Evolutionary conservation across 139 green algal genomes (phyloP), one percentile per base, ranked within the genome.

Genomic region (Chlorella sp.): DNA sequence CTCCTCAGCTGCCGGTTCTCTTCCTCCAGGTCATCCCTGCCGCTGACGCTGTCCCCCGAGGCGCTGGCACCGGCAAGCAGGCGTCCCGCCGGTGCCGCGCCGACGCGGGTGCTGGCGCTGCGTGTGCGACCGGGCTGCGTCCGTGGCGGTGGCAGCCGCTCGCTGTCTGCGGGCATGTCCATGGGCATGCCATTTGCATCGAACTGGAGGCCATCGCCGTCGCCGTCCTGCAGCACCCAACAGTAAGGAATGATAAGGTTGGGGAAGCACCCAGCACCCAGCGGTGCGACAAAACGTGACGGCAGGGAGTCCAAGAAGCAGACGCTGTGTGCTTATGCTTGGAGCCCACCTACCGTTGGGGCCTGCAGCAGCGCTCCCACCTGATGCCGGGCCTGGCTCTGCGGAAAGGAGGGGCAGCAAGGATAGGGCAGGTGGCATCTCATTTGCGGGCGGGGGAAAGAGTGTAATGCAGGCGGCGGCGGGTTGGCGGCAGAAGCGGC

Each of bases 311-410:
- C n/a, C n/a, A n/a, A n/a, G 48, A 57, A 57, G 48, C 48, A 57
- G 7, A 57, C 9, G 48, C 48, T 57, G 48, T 57, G 48, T 57
- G 48, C n/a, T n/a, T n/a, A n/a, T n/a, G n/a, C n/a, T n/a, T n/a
- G n/a, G n/a, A n/a, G n/a, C n/a, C n/a, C n/a, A 57, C 78, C 19
- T 40, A 83, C 78, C 42, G 57, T 24, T 21, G 79, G 79, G 24
- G 42, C 42, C 39, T 88, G 61, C 68, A 88, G 84, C 37, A 88
- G 39, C 4, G 32, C 3, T 32, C 82, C 82, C 64, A 86, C 68
- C 21, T 86, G 82, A 60, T 77, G 82, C 30, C 82, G 80, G 11
- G 80, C 80, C 61, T 87, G 61, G 83, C 24, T 87, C 83, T 87
- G 83, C 83, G 61, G n/a, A 2, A 36, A 12, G 26, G 60, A 2